Evolutionary conservation across 2,329 filamentous ascomycete genomes (phyloP), one percentile per base, ranked within the genome.

Genomic region (Clarireedia homoeocarpa): DNA sequence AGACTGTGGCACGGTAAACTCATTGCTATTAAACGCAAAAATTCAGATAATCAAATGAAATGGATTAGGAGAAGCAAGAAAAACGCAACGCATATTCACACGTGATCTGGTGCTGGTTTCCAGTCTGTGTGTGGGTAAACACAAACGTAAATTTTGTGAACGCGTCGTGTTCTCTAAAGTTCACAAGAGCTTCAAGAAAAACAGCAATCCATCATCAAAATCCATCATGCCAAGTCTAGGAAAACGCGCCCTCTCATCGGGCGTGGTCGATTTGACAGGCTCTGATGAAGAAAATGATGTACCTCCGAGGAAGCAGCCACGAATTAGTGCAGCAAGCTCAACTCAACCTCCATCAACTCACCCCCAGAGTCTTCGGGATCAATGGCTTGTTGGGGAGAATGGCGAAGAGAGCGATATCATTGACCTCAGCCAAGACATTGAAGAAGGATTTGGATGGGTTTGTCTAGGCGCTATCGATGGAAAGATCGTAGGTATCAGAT

Each of bases 401-500:
- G 56, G 59, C 46, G 63, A 63, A 20, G 65, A 64, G 23, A 58
- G 63, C 39, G 66, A 69, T 6, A 57, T 68, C 23, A 58, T 69
- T 53, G 66, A 66, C 58, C 46, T 65, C 7, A 66, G 58, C 58
- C 66, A 66, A 59, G 66, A 67, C 57, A 56, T 54, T 42, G 65
- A 69, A 46, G 65, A 69, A 39, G 66, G 63, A 1, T 59, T 58
- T 54, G 66, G 62, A 15, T 69, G 66, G 66, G 52, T 61, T 23
- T 62, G 59, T 56, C 12, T 67, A 42, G 66, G 66, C 34, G 56
- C 59, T 20, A 65, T 68, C 27, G 75, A 73, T 49, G 71, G 68
- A 40, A 79, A 79, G 62, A 74, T 79, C 58, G 77, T 80, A 2
- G 77, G 77, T 46, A 48, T 80, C 17, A 65, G 73, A 46, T 88